Evolutionary conservation across 805 yeast species (phyloP).

Genomic region (Nematodospora valgi): DNA sequence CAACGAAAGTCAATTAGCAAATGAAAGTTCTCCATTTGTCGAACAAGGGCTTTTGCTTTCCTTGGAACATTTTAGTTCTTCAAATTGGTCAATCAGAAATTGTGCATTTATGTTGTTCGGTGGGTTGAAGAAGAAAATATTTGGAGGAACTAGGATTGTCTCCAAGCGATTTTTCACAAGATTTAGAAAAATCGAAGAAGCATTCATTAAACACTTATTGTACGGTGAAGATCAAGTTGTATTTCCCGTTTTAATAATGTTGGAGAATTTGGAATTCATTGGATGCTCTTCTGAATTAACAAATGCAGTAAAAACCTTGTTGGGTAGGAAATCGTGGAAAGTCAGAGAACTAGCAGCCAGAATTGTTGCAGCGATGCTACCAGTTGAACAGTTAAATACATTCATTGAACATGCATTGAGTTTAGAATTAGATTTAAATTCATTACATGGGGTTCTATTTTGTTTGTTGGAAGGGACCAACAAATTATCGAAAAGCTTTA

Average conservation of each 20-base stretch:
- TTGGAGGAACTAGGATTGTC: constrained; percentile 57
- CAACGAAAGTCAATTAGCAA: constrained; percentile 65
- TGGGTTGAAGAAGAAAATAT: constrained; percentile 73
- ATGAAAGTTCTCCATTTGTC: constrained; percentile 46
- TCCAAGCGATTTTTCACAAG: constrained; percentile 71
- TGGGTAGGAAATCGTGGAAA: constrained; percentile 67
- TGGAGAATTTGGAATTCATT: constrained; percentile 64
- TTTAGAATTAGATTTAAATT: constrained; percentile 4
- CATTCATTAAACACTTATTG: constrained; percentile 44
- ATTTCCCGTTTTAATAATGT: constrained; percentile 71
- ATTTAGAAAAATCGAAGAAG: constrained; percentile 49
- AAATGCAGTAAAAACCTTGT: constrained; percentile 18
- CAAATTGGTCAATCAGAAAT: constrained; percentile 83
- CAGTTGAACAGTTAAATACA: constrained; percentile 18
- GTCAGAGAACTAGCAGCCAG: constrained; percentile 84
- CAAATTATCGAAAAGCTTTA: constrained; percentile 1
- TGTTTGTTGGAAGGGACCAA: constrained; percentile 1
- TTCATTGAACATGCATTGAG: constrained; percentile 12
- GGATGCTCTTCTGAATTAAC: neutral
- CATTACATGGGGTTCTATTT: constrained; percentile 9
- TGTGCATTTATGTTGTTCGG: constrained; percentile 93
- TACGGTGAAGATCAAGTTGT: constrained; percentile 43
- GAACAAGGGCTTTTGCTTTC: constrained; percentile 60
- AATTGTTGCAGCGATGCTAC: constrained; percentile 46
- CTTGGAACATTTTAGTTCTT: constrained; percentile 58